Base-by-base conservation (phyloP, 768 basidiomycete species). In the Amanita muscaria region DNA sequence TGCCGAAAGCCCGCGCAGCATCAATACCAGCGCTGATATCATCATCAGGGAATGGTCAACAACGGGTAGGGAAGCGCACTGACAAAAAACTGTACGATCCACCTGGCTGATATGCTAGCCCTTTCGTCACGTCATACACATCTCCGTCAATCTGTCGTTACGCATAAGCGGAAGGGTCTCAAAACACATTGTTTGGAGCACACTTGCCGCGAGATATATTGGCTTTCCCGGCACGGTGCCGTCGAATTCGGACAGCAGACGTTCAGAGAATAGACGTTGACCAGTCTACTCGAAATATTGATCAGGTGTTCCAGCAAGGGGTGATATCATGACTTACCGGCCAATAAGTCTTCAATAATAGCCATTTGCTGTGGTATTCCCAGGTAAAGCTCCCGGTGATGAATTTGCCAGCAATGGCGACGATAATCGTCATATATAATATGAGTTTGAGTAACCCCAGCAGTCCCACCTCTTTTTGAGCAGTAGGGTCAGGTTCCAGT, bases 1-100 rank as follows among this genome's bases (percentile, higher is more conserved):
- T 98, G 35, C 77, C 88, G 62, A 90, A 98, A 0, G 92, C 85
- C 53, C 93, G 71, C 21, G 88, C 86, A n/a, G 88, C 90, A 61
- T 97, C 92, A 42, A 74, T 63, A 10, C 93, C 92, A 51, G 88
- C 81, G 64, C 87, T 73, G 29, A 46, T 46, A 46, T 39, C 35
- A 35, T 50, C 50, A 44, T 55, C 35, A 42, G 52, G 54, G 44
- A 49, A 45, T 57, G 47, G 44, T 55, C 51, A 49, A 50, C 51
- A 38, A 41, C 45, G 49, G 34, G 40, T 42, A 40, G 37, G 18
- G 33, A 37, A 32, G 37, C 43, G 34, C 40, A 61, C 76, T 50
- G 57, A 83, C 84, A 86, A 71, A 56, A 77, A 68, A 53, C 80
- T 71, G 64, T 90, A 90, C 32, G 86, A 76, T 30, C 91, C 93